Base-by-base conservation (phyloP, 306 rosid species). In the Begonia loranthoides region DNA sequence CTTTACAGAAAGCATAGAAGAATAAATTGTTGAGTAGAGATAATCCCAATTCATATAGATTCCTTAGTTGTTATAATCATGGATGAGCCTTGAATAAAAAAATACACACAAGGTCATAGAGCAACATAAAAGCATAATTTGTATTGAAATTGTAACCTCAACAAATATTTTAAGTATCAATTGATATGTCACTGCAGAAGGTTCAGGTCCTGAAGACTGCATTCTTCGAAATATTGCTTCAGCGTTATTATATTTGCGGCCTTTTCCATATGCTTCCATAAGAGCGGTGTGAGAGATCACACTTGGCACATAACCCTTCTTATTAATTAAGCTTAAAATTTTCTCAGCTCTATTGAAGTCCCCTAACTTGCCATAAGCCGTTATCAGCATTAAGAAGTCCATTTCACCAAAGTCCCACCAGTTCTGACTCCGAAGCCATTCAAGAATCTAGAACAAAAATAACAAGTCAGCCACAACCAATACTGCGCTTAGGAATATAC, bases 211-310 rank as follows among this genome's bases (percentile, higher is more conserved):
- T 21, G 74, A 77, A 67, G 65, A 67, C 68, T 68, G 82, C 99
- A 90, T 86, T 72, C 94, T 76, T 50, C 92, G 82, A 69, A 90
- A 90, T 66, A 90, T 81, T 28, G 95, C 92, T 76, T 90, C 95
- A 9, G 99, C 95, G 50, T 83, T 83, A 51, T 70, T 83, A 65
- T 69, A 82, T 57, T 66, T 71, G 16, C 92, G 70, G 49, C 94
- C 92, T 73, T 51, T 86, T 59, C 95, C 95, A 72, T 90, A 90
- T 41, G 99, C 95, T 80, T 86, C 95, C 95, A 90, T 70, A n/a
- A 90, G 92, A 66, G 99, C 90, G 59, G 94, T 90, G 48, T 86
- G 94, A 40, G 94, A 74, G 48, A 86, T 72, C 11, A 86, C 88
- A 76, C 71, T 86, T 36, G 92, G 78, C 36, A 75, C 50, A 63